Evolutionary conservation across 2,329 filamentous ascomycete species (phyloP).

Genomic region (Verticillium alfalfae): DNA sequence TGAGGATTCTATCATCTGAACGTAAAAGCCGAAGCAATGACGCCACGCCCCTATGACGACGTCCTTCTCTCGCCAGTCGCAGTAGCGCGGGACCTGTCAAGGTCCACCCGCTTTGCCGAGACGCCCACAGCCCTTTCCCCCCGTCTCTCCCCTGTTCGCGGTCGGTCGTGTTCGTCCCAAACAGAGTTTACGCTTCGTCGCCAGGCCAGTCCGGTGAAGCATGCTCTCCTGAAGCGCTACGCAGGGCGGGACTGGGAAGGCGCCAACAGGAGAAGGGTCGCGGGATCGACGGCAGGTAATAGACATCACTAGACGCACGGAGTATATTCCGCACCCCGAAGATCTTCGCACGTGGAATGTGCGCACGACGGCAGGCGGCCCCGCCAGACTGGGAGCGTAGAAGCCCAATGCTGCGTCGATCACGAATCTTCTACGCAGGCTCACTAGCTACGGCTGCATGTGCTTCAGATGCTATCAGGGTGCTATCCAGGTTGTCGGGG

Average conservation of each 20-base stretch:
- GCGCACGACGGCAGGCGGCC: not conserved
- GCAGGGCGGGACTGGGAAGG: no score
- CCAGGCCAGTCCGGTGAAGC: not conserved
- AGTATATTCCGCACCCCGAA: not conserved
- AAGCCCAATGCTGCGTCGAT: not conserved
- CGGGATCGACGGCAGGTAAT: not conserved
- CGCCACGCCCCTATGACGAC: no score
- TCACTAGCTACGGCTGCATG: no score
- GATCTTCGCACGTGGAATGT: not conserved
- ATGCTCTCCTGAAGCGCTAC: not conserved
- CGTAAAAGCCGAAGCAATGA: no score
- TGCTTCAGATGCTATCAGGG: no score
- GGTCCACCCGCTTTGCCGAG: no score
- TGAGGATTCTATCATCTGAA: no score
- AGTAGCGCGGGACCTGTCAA: no score
- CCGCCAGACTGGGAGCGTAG: not conserved
- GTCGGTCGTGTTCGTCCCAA: not conserved
- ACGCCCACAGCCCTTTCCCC: no score
- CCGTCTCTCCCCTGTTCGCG: no score
- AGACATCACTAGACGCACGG: not conserved
- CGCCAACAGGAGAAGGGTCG: not conserved
- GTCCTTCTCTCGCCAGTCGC: no score
- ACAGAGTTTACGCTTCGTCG: not conserved
- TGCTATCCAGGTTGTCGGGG: no score
- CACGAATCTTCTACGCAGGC: not conserved